Evolutionary conservation across 768 basidiomycete genomes (phyloP).

Genomic region (Boletellus emodensis): DNA sequence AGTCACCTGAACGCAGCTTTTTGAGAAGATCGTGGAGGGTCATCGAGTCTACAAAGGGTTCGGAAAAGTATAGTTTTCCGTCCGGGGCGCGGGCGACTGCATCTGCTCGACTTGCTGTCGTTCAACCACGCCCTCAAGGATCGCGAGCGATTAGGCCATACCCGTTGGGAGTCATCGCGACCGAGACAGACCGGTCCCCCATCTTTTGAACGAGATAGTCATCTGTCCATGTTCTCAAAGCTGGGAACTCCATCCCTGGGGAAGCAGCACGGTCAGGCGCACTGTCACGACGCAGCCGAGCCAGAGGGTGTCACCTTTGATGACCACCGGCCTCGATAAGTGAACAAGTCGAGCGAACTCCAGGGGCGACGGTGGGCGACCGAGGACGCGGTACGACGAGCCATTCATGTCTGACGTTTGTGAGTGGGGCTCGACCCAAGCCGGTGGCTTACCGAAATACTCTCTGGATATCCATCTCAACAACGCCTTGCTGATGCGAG

Average conservation of each 20-base stretch:
- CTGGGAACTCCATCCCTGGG: slow-evolving; percentile 48
- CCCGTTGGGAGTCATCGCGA: slow-evolving; percentile 86
- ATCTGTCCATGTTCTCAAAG: slow-evolving; percentile 57
- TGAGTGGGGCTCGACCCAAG: neutral
- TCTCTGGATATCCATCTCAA: slow-evolving; percentile 38
- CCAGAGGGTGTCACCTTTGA: slow-evolving; percentile 48
- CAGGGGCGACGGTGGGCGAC: slow-evolving; percentile 56
- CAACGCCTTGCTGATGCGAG: slow-evolving; percentile 13
- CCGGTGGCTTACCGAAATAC: slow-evolving; percentile 28
- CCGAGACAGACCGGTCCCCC: slow-evolving; percentile 53
- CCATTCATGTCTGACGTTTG: slow-evolving; percentile 55
- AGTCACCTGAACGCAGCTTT: slow-evolving; percentile 35
- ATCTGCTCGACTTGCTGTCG: slow-evolving; percentile 61
- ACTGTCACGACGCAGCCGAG: neutral
- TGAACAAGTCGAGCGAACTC: slow-evolving; percentile 68
- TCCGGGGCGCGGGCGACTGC: slow-evolving; percentile 56
- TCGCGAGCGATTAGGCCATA: slow-evolving; percentile 29
- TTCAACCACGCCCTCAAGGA: slow-evolving; percentile 12
- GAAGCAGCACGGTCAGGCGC: slow-evolving; percentile 1
- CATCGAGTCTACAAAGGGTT: slow-evolving; percentile 70
- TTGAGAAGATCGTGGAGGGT: slow-evolving; percentile 53
- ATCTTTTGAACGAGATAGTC: slow-evolving; percentile 56
- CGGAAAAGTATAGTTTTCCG: slow-evolving; percentile 64
- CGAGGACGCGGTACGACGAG: slow-evolving; percentile 43
- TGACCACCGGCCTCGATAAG: slow-evolving; percentile 68